These are phyloP conservation scores for Populus nigra DNA, from an alignment of 345 rosid genomes.

Conservation along the genomic window DNA sequence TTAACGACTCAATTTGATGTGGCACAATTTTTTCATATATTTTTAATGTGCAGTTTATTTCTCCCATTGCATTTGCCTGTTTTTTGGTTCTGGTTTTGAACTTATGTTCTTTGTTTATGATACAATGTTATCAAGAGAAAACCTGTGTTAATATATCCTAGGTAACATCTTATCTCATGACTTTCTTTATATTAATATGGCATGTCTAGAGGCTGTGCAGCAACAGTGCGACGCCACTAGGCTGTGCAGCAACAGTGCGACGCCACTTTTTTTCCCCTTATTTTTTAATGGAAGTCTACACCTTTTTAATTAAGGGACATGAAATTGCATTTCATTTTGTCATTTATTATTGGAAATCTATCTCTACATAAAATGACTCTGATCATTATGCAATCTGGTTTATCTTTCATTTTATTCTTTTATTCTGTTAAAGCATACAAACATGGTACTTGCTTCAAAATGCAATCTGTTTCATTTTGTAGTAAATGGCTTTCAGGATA, in stretches of 20 bases:
- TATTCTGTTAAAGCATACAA: not conserved
- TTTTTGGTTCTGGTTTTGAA: not conserved
- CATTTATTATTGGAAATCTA: not conserved
- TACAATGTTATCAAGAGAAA: not conserved
- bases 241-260: not conserved
- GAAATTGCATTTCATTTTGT: not conserved
- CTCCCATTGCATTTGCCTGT: not conserved
- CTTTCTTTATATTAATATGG: not conserved
- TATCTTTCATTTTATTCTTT: not conserved
- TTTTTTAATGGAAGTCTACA: too few species aligned
- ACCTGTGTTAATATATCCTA: not conserved
- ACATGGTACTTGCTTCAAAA: not conserved
- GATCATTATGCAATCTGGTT: not conserved
- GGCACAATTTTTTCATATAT: not conserved
- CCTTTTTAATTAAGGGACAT: not conserved
- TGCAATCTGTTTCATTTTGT: conserved; percentile 5
- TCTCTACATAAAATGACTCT: not conserved
- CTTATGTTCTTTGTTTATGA: not conserved
- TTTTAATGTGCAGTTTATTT: not conserved
- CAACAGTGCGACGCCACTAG: not conserved
- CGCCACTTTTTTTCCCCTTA: too few species aligned
- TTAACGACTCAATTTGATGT: not conserved
- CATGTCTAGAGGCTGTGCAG: not conserved
- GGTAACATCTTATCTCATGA: not conserved
- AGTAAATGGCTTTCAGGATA: conserved; percentile 52